A percentile compares a stretch with the other conserved stretches of the same genome.
phyloP scores from a whole-genome alignment of 345 rosid species.

The Eucalyptus tenuipes region DNA sequence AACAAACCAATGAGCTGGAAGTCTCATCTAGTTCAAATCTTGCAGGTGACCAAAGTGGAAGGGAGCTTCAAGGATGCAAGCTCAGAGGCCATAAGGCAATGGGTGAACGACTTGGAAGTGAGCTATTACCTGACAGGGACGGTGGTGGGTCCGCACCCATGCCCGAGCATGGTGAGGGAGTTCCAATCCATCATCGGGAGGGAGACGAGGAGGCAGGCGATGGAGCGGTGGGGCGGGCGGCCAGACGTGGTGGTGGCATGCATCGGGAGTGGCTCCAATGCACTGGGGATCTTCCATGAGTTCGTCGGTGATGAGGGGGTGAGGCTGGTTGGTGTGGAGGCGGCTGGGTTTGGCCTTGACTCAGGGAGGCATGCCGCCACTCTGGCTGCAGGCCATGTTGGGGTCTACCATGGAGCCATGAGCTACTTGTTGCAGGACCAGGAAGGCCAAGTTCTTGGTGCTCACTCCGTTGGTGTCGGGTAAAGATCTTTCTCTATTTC shows the following conservation, averaged over 20 bases:
- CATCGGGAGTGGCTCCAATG: conserved; percentile 80
- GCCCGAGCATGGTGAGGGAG: conserved; percentile 69
- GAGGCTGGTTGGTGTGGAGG: conserved; percentile 72
- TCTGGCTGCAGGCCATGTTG: conserved; percentile 61
- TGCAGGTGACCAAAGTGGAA: conserved; percentile 46
- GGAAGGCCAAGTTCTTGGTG: conserved; percentile 52
- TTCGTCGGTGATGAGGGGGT: conserved; percentile 53
- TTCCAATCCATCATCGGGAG: conserved; percentile 81
- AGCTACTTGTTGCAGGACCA: conserved; percentile 67
- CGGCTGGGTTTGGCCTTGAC: conserved; percentile 69
- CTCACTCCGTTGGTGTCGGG: conserved; percentile 67
- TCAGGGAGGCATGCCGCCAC: conserved; percentile 78
- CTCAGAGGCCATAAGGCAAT: conserved; percentile 61
- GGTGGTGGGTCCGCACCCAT: conserved; percentile 80
- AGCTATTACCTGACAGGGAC: conserved; percentile 46
- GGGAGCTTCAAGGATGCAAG: conserved; percentile 64
- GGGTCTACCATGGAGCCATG: conserved; percentile 82
- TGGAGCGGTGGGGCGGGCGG: conserved; percentile 76
- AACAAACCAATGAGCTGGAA: neutral
- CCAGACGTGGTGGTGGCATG: conserved; percentile 81
- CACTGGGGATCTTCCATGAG: conserved; percentile 72
- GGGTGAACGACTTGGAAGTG: conserved; percentile 37
- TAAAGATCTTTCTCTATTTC: neutral
- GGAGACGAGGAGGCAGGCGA: conserved; percentile 73
- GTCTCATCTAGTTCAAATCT: neutral